phyloP scores from a whole-genome alignment of 352 stramenopile species.

The Thalassiosira ordinaria region DNA sequence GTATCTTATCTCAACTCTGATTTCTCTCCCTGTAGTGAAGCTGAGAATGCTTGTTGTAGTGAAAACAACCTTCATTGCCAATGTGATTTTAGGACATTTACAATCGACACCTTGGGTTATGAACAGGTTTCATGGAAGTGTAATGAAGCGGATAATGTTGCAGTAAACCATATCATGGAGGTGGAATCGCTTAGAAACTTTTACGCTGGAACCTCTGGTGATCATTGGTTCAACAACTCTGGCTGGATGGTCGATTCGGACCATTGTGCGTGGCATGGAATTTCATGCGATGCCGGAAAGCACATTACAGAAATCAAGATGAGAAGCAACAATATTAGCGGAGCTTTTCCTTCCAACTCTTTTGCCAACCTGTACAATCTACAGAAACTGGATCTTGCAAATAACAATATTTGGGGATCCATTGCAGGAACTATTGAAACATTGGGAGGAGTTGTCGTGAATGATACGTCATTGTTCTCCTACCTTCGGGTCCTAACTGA shows the following conservation, averaged over 20 bases:
- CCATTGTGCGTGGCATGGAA: constrained; percentile 27
- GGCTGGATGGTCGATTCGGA: background rate
- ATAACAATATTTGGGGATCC: constrained; percentile 15
- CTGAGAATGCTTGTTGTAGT: background rate
- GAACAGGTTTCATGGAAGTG: too few relatives aligned
- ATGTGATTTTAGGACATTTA: background rate
- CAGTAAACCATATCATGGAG: too few relatives aligned
- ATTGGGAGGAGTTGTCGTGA: background rate
- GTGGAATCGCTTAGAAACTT: background rate
- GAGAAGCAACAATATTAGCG: constrained; percentile 41
- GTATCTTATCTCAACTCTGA: background rate
- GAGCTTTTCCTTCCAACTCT: too few relatives aligned
- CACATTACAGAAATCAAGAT: constrained; percentile 31
- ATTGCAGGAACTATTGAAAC: background rate
- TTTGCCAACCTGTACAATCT: constrained; percentile 2
- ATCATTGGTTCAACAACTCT: constrained; percentile 13
- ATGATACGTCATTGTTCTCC: background rate
- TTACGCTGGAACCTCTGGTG: background rate
- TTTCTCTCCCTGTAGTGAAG: background rate
- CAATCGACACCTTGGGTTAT: too few relatives aligned
- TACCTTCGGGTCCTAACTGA: constrained; percentile 1
- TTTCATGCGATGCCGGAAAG: constrained; percentile 27
- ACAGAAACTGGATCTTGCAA: constrained; percentile 11
- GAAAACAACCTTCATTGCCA: background rate
- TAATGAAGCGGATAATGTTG: too few relatives aligned